Percentiles rank a stretch among this genome's conserved stretches.
Evolutionary conservation across 306 rosid genomes (phyloP).

Genomic region (Ormosia emarginata): DNA sequence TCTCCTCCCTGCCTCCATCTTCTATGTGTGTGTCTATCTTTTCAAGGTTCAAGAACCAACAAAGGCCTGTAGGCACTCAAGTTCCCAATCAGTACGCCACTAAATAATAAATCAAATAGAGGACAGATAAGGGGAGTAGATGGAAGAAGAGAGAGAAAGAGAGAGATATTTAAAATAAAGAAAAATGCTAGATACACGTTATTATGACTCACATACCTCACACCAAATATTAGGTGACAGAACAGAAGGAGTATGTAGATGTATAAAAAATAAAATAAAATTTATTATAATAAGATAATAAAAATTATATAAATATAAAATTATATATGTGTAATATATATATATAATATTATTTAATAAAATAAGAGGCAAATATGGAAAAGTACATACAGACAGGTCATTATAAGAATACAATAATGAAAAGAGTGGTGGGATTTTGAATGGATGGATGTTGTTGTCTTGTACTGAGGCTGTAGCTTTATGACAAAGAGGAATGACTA

Average conservation of each 20-base stretch:
- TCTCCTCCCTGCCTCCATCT: conserved; percentile 1
- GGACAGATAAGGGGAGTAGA: not conserved
- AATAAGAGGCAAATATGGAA: not conserved
- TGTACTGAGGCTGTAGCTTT: conserved; percentile 38
- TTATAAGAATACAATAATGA: conserved; percentile 36
- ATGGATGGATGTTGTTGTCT: conserved; percentile 47
- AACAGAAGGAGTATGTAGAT: no score
- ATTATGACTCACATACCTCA: no score
- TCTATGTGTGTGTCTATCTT: not conserved
- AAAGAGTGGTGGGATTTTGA: conserved; percentile 45
- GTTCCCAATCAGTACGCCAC: conserved; percentile 49
- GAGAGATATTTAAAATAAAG: not conserved
- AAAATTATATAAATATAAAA: no score
- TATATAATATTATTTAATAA: no score
- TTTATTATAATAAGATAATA: no score
- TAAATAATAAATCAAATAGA: conserved; percentile 18
- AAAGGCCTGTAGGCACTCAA: conserved; percentile 47
- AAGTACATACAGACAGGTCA: conserved; percentile 54
- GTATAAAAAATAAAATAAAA: no score
- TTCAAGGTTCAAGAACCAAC: conserved; percentile 35
- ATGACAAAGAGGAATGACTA: conserved; percentile 18
- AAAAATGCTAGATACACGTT: no score
- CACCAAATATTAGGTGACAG: no score
- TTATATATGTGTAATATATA: no score
- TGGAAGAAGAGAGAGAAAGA: not conserved